Evolutionary conservation across 140 eudicot species (phyloP), one percentile per base, ranked within the genome.

Genomic region (Senecio squalidus): DNA sequence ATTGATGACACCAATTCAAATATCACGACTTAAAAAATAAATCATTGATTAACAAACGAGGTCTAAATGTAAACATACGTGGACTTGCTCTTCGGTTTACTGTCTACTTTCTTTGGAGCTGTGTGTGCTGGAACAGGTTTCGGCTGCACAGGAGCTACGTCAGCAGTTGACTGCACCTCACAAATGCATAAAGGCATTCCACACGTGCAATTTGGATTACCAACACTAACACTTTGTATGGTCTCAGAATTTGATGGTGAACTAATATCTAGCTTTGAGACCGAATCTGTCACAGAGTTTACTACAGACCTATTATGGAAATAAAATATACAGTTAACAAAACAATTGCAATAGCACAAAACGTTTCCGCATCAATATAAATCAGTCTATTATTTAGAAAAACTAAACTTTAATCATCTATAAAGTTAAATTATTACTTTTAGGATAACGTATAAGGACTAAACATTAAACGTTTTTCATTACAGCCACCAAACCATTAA

Each of bases 161-260:
- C 62, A 66, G 69, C 82, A 13, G 60, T 80, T 43, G 84, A 66
- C 51, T 88, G 84, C 54, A 78, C 95, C 72, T 76, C 89, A 79
- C 99, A 93, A 62, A 93, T 93, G 78, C 99, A 93, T 77, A 93
- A 76, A 66, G 99, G 99, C 99, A 93, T 93, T 65, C 99, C 99
- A 80, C 99, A 93, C 26, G 84, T 88, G 85, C 99, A 93, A 33
- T 93, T 87, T 47, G 66, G 62, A 56, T 63, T 58, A 14, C 71
- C 67, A 23, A 72, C 49, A 44, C 17, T 47, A 60, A 55, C 53
- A 62, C 72, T 63, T 62, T 44, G 69, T 38, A 15, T 55, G 44
- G 74, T 21, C 51, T 75, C 82, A 18, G 75, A 39, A 72, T 40
- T 69, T 53, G 66, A 18, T 15, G 57, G 14, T 64, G 72, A 34